Percentiles rank a stretch among this genome's conserved stretches.
Evolutionary conservation across 2,329 filamentous ascomycete genomes (phyloP).

Genomic region (Penicillium sp.): DNA sequence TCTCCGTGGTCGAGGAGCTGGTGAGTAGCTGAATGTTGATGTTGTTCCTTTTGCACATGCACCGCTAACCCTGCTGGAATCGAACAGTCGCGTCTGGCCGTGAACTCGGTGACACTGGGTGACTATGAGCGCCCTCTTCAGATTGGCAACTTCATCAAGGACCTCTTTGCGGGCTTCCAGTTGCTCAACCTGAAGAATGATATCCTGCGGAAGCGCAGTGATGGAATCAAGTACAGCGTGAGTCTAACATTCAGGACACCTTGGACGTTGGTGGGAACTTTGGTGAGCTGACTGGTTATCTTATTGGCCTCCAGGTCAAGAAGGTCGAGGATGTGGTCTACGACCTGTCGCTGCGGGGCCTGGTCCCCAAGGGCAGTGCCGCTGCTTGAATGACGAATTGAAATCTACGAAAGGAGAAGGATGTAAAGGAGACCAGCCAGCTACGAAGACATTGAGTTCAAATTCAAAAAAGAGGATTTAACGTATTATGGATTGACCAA

Average conservation of each 20-base stretch:
- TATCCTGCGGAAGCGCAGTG: slow-evolving; percentile 78
- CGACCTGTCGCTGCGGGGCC: slow-evolving; percentile 82
- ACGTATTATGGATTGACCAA: neutral
- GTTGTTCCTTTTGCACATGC: neutral
- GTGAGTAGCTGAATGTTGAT: slow-evolving; percentile 39
- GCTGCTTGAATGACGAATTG: slow-evolving; percentile 14
- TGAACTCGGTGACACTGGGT: slow-evolving; percentile 90
- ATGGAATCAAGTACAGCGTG: slow-evolving; percentile 89
- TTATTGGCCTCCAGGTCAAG: slow-evolving; percentile 64
- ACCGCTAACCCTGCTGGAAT: neutral
- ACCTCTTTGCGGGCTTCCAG: slow-evolving; percentile 94
- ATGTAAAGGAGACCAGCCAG: neutral
- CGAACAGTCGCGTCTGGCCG: slow-evolving; percentile 72
- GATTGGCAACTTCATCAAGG: slow-evolving; percentile 91
- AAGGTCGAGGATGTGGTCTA: slow-evolving; percentile 98
- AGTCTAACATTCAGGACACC: slow-evolving; percentile 19
- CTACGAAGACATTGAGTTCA: neutral
- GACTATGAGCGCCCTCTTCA: slow-evolving; percentile 83
- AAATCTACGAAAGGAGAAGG: neutral
- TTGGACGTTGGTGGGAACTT: neutral
- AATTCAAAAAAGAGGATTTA: neutral
- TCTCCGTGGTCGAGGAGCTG: slow-evolving; percentile 86
- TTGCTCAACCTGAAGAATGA: slow-evolving; percentile 98
- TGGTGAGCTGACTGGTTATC: slow-evolving; percentile 4
- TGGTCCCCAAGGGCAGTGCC: slow-evolving; percentile 60